These are phyloP conservation scores for Nemania diffusa DNA, from an alignment of 2,329 filamentous ascomycete species.

Conservation along the genomic window DNA sequence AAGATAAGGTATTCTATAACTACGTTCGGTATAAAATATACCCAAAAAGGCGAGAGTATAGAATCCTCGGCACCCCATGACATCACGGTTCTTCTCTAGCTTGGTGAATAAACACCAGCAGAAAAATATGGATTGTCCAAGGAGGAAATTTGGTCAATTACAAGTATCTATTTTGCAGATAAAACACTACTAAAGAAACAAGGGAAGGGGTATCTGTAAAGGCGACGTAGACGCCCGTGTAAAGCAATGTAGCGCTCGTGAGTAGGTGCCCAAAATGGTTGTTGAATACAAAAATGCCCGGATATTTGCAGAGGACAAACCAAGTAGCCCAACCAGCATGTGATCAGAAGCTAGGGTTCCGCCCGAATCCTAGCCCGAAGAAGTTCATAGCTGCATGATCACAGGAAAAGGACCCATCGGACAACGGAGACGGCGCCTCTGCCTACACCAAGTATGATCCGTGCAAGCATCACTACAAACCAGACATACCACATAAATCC, in stretches of 20 bases:
- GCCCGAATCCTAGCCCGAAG: neutral
- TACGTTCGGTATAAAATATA: too few relatives aligned
- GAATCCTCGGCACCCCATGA: too few relatives aligned
- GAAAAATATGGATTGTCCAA: too few relatives aligned
- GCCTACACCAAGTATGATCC: slow-evolving; percentile 71
- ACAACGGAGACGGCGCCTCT: slow-evolving; percentile 68
- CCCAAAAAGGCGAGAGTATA: too few relatives aligned
- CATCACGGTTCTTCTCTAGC: too few relatives aligned
- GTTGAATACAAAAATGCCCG: neutral
- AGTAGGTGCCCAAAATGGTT: neutral
- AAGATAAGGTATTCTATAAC: too few relatives aligned
- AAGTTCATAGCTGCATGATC: neutral
- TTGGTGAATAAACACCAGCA: too few relatives aligned
- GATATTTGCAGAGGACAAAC: neutral
- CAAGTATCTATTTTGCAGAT: slow-evolving; percentile 9
- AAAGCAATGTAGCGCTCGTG: slow-evolving; percentile 7
- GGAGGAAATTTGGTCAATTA: slow-evolving; percentile 26
- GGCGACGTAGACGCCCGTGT: slow-evolving; percentile 4
- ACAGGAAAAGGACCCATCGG: slow-evolving; percentile 89
- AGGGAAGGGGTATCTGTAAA: slow-evolving; percentile 31
- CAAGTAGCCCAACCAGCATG: too few relatives aligned
- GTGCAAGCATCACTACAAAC: slow-evolving; percentile 83
- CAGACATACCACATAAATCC: slow-evolving; percentile 95
- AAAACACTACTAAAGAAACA: slow-evolving; percentile 7
- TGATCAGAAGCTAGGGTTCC: neutral